Evolutionary conservation across 2,329 filamentous ascomycete species (phyloP).

Genomic region (Ascosphaera acerosa): DNA sequence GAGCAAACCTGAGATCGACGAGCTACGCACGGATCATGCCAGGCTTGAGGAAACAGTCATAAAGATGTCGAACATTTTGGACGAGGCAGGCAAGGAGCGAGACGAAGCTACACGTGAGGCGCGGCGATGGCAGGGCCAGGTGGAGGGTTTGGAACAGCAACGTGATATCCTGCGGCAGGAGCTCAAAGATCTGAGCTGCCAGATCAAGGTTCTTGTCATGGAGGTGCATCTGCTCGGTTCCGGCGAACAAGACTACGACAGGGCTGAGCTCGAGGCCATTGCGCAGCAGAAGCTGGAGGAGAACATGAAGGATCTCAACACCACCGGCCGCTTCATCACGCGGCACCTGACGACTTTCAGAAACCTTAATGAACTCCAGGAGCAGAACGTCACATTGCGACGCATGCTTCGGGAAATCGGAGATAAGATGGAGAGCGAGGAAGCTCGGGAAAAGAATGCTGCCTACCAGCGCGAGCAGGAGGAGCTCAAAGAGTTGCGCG

Average conservation of each 20-base stretch:
- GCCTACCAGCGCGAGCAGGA: conserved; percentile 32
- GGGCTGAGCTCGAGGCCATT: conserved; percentile 48
- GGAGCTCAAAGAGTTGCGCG: conserved; percentile 46
- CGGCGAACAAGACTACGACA: conserved; percentile 53
- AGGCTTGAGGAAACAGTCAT: conserved; percentile 56
- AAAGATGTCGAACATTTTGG: conserved; percentile 61
- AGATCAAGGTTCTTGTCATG: conserved; percentile 74
- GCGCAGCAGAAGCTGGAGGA: conserved; percentile 53
- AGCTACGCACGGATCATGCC: conserved; percentile 57
- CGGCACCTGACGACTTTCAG: conserved; percentile 77
- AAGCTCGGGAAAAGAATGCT: conserved; percentile 38
- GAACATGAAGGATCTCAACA: conserved; percentile 46
- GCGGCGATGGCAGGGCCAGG: conserved; percentile 51
- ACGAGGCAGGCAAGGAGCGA: conserved; percentile 56
- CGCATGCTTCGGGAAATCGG: conserved; percentile 63
- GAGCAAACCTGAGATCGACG: conserved; percentile 67
- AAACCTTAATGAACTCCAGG: conserved; percentile 57
- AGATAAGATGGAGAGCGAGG: conserved; percentile 73
- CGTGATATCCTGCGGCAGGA: conserved; percentile 60
- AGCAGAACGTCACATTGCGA: conserved; percentile 66
- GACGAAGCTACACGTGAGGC: conserved; percentile 55
- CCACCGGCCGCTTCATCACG: conserved; percentile 72
- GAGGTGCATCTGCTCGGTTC: conserved; percentile 55
- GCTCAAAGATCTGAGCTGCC: conserved; percentile 65
- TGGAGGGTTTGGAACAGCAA: conserved; percentile 37